Evolutionary conservation across 208 protist genomes (phyloP).

Genomic region (Acanthamoeba quina): DNA sequence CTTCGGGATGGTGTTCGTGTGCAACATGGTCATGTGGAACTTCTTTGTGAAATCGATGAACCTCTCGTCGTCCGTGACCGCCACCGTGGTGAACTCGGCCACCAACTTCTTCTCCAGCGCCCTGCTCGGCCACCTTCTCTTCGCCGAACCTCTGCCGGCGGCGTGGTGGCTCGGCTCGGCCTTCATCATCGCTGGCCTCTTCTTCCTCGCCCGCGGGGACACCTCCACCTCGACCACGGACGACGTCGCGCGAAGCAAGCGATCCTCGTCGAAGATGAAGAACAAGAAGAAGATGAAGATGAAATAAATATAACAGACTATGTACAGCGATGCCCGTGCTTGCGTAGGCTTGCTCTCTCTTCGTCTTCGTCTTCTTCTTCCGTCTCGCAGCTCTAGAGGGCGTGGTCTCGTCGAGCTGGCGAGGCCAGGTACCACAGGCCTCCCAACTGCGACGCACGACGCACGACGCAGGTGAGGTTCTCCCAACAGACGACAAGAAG

Average conservation of each 20-base stretch:
- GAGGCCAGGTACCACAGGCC: constrained; percentile 35
- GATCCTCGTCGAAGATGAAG: background rate
- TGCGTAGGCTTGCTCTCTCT: too few relatives aligned
- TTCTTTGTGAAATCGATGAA: constrained; percentile 67
- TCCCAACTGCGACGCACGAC: background rate
- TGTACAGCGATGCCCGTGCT: background rate
- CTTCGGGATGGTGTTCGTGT: constrained; percentile 47
- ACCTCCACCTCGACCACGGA: background rate
- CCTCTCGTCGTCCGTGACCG: constrained; percentile 45
- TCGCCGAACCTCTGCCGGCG: constrained; percentile 21
- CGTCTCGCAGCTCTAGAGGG: background rate
- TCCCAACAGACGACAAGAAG: background rate
- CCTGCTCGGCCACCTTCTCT: constrained; percentile 31
- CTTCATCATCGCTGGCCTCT: constrained; percentile 50
- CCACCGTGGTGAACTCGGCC: constrained; percentile 63
- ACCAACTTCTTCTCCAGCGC: constrained; percentile 72
- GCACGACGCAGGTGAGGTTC: background rate
- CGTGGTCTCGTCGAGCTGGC: background rate
- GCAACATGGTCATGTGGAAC: constrained; percentile 73
- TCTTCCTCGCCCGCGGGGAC: constrained; percentile 55
- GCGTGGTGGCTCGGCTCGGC: constrained; percentile 34
- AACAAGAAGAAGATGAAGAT: background rate
- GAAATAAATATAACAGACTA: background rate
- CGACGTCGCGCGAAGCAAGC: background rate
- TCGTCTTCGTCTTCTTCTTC: background rate